Conservation (phyloP, 2,329 filamentous ascomycete species). For the Fusarium sp. region DNA sequence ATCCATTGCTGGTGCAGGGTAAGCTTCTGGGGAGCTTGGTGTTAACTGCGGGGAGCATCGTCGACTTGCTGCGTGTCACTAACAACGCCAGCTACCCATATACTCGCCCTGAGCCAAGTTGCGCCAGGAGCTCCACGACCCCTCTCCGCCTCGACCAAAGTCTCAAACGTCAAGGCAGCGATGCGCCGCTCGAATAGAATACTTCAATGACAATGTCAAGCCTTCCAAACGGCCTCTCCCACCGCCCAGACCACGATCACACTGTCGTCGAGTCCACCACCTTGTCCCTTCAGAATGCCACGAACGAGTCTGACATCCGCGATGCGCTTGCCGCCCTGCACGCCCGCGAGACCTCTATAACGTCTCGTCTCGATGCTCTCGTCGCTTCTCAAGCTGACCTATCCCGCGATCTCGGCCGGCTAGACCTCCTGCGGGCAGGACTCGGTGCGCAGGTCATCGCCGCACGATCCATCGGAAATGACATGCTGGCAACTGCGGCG, state of each 20-base stretch:
- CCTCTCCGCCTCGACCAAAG: slow-evolving; percentile 22
- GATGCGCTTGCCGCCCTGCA: slow-evolving; percentile 78
- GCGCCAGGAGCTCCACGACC: slow-evolving; percentile 31
- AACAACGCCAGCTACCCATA: slow-evolving; percentile 25
- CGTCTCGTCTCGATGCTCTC: slow-evolving; percentile 75
- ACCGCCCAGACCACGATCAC: slow-evolving; percentile 47
- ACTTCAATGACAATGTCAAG: slow-evolving; percentile 57
- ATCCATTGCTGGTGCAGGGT: slow-evolving; percentile 28
- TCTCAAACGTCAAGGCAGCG: slow-evolving; percentile 46
- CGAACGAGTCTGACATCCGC: slow-evolving; percentile 79
- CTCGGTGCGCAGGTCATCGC: slow-evolving; percentile 86
- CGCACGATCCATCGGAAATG: slow-evolving; percentile 82
- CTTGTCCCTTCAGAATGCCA: slow-evolving; percentile 69
- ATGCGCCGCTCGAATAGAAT: slow-evolving; percentile 54
- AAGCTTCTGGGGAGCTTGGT: slow-evolving; percentile 2
- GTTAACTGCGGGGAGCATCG: slow-evolving; percentile 35
- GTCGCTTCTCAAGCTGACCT: slow-evolving; percentile 86
- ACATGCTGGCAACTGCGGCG: slow-evolving; percentile 87
- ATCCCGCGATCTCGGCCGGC: slow-evolving; percentile 81
- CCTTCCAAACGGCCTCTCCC: slow-evolving; percentile 55
- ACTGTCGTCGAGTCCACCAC: slow-evolving; percentile 41
- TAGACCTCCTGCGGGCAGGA: slow-evolving; percentile 88
- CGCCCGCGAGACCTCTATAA: slow-evolving; percentile 76
- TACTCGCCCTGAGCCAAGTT: slow-evolving; percentile 17
- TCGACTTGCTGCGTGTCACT: slow-evolving; percentile 40